Evolutionary conservation across 202 grass and related monocot species (phyloP).

Genomic region (Panicum hallii): DNA sequence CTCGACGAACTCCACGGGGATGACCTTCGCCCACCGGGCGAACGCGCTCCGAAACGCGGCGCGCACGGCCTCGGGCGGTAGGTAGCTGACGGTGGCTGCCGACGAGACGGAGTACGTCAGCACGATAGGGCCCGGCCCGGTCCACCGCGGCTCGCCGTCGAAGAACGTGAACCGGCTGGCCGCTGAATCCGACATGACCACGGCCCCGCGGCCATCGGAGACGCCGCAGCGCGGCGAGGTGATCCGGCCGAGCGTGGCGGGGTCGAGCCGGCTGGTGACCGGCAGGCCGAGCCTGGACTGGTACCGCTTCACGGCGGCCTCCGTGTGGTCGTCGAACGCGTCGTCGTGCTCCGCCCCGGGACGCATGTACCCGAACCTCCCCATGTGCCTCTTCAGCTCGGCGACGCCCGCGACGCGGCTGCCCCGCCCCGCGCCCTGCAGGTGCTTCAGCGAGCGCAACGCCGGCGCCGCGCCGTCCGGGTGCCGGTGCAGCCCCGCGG

Average conservation of each 20-base stretch:
- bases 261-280: constrained; percentile 68
- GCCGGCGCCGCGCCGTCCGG: background rate
- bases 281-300: constrained; percentile 63
- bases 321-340: constrained; percentile 63
- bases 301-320: constrained; percentile 65
- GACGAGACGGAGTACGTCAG: constrained; percentile 76
- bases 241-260: constrained; percentile 60
- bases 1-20: constrained; percentile 75
- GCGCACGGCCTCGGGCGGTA: constrained; percentile 41
- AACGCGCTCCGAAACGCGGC: constrained; percentile 68
- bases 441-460: constrained; percentile 48
- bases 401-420: constrained; percentile 53
- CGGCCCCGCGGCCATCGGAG: constrained; percentile 33
- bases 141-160: constrained; percentile 63
- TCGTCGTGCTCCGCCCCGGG: constrained; percentile 31
- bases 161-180: constrained; percentile 68
- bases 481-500: background rate
- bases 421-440: constrained; percentile 53
- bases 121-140: constrained; percentile 25
- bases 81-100: constrained; percentile 47
- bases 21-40: constrained; percentile 67
- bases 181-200: constrained; percentile 14
- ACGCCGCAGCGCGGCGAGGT: constrained; percentile 75
- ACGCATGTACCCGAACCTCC: constrained; percentile 70
- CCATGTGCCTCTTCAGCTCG: constrained; percentile 65